Conservation (phyloP, 495 filamentous ascomycete genomes). For the Aspergillus carlsbadensis region DNA sequence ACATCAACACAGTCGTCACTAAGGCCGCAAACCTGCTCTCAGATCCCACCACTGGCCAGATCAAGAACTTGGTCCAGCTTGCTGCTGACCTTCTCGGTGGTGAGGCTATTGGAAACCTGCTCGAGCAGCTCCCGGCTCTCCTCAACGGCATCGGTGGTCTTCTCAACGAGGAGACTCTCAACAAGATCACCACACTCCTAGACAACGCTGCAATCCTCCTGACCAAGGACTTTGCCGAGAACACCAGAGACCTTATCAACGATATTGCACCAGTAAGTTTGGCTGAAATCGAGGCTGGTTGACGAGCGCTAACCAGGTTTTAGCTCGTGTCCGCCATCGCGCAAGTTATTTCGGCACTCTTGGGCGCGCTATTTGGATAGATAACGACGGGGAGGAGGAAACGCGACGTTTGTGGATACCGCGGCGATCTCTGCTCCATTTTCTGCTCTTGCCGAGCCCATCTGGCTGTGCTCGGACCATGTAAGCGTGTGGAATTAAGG, state of each 20-base stretch:
- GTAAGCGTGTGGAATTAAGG: no score
- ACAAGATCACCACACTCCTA: slow-evolving; percentile 6
- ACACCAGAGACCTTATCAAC: slow-evolving; percentile 14
- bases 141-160: slow-evolving; percentile 9
- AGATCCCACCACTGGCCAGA: slow-evolving; percentile 7
- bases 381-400: not conserved
- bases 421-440: no score
- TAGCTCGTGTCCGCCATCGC: slow-evolving; percentile 16
- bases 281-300: not conserved
- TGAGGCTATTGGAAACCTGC: slow-evolving; percentile 2
- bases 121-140: slow-evolving; percentile 8
- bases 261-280: slow-evolving; percentile 16
- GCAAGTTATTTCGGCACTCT: slow-evolving; percentile 15
- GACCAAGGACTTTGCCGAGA: slow-evolving; percentile 8
- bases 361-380: slow-evolving; percentile 11
- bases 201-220: slow-evolving; percentile 10
- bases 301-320: not conserved
- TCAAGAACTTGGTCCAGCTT: slow-evolving; percentile 9
- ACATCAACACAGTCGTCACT: slow-evolving; percentile 10
- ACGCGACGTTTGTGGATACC: not conserved
- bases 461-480: no score
- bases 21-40: not conserved
- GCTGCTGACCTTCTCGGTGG: slow-evolving; percentile 6
- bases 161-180: not conserved
- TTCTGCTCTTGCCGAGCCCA: no score